Evolutionary conservation across 768 basidiomycete genomes (phyloP).

Genomic region (Chalciporus piperatus): DNA sequence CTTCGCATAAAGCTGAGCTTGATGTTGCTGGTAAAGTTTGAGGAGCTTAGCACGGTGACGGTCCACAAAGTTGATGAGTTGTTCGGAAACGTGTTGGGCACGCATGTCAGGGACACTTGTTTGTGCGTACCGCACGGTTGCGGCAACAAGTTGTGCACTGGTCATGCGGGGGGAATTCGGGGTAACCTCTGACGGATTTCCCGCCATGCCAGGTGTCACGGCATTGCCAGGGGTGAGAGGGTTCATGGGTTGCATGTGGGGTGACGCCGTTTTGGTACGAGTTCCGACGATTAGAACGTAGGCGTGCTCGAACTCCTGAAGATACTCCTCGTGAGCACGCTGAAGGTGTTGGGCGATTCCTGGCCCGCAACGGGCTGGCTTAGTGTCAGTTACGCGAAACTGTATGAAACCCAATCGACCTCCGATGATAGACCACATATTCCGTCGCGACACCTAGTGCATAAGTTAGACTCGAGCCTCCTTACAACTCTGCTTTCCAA

Average conservation of each 20-base stretch:
- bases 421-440: conserved; percentile 64
- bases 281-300: conserved; percentile 43
- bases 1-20: conserved; percentile 6
- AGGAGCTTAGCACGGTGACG: conserved; percentile 38
- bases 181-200: conserved; percentile 21
- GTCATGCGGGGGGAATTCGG: conserved; percentile 8
- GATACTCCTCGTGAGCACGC: conserved; percentile 58
- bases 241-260: conserved; percentile 17
- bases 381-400: conserved; percentile 57
- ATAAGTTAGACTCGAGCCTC: conserved; percentile 6
- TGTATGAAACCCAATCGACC: conserved; percentile 65
- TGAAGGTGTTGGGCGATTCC: conserved; percentile 58
- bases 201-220: conserved; percentile 7
- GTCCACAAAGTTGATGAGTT: conserved; percentile 58
- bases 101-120: conserved; percentile 51
- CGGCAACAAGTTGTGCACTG: conserved; percentile 38
- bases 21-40: conserved; percentile 28
- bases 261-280: conserved; percentile 12
- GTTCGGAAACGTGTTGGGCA: conserved; percentile 44
- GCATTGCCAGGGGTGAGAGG: conserved; percentile 10
- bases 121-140: conserved; percentile 49
- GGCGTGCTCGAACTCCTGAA: conserved; percentile 55
- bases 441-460: conserved; percentile 49
- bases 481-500: background rate
- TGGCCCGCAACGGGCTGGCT: conserved; percentile 63